phyloP scores from a whole-genome alignment of 2,329 filamentous ascomycete species.

The Tricladium varicosporioides region DNA sequence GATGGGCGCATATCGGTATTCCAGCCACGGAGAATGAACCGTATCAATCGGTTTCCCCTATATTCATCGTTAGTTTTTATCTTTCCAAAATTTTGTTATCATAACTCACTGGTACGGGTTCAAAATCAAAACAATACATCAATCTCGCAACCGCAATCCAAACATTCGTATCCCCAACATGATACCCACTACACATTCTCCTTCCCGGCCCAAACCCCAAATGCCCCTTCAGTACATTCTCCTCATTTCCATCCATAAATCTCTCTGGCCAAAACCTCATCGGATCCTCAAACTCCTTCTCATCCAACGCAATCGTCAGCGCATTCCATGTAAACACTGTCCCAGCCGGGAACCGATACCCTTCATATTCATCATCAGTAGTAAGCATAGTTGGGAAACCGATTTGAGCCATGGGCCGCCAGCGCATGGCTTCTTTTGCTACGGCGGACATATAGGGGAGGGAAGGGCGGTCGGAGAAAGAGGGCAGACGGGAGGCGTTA shows the following conservation, averaged over 20 bases:
- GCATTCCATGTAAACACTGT: slow-evolving; percentile 41
- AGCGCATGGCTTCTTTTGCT: slow-evolving; percentile 46
- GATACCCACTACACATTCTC: slow-evolving; percentile 36
- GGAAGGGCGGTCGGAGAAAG: slow-evolving; percentile 42
- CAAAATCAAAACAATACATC: slow-evolving; percentile 17
- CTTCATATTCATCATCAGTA: slow-evolving; percentile 50
- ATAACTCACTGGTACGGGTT: slow-evolving; percentile 3
- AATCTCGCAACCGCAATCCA: slow-evolving; percentile 33
- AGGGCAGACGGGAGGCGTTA: slow-evolving; percentile 42
- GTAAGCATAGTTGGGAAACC: slow-evolving; percentile 53
- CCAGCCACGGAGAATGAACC: not conserved
- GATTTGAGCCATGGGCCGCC: slow-evolving; percentile 44
- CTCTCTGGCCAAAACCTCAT: slow-evolving; percentile 45
- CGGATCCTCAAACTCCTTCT: slow-evolving; percentile 45
- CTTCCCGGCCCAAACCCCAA: slow-evolving; percentile 35
- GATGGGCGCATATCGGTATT: slow-evolving; percentile 10
- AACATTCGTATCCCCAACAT: slow-evolving; percentile 31
- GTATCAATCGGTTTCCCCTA: not conserved
- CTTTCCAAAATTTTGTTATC: not conserved
- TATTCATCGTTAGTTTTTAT: not conserved
- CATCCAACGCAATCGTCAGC: slow-evolving; percentile 41
- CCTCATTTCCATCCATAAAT: slow-evolving; percentile 42
- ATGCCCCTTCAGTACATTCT: slow-evolving; percentile 32
- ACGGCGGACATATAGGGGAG: slow-evolving; percentile 44
- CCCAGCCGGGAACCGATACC: slow-evolving; percentile 38